Evolutionary conservation across 2,329 filamentous ascomycete genomes (phyloP).

Genomic region (Huntiella decipiens): DNA sequence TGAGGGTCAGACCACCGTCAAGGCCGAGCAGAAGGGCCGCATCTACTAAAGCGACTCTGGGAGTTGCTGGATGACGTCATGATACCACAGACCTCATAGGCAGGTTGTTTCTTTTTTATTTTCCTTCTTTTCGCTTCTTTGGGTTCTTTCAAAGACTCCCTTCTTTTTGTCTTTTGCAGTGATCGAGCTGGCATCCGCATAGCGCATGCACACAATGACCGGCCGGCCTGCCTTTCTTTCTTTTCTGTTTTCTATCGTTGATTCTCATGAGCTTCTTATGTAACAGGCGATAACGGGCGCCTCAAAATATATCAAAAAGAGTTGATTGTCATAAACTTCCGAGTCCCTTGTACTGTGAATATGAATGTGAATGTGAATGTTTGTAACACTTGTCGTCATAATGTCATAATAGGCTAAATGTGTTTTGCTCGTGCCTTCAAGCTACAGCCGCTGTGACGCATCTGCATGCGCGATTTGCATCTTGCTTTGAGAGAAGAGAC

Average conservation of each 20-base stretch:
- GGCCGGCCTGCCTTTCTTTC: conserved; percentile 2
- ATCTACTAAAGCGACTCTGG: conserved; percentile 6
- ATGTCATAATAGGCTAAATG: too few species aligned
- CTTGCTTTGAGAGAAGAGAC: too few species aligned
- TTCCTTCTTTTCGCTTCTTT: not conserved
- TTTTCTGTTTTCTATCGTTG: not conserved
- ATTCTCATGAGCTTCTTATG: not conserved
- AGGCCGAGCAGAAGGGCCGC: conserved; percentile 44
- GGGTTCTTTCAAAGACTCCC: conserved; percentile 6
- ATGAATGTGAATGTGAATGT: not conserved
- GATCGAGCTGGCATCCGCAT: conserved; percentile 8
- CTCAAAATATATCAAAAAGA: conserved; percentile 8
- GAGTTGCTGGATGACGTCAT: not conserved
- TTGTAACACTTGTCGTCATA: too few species aligned
- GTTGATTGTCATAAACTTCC: not conserved
- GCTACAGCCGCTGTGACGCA: too few species aligned
- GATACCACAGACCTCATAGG: not conserved
- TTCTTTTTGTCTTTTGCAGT: conserved; percentile 2
- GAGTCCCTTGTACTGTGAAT: not conserved
- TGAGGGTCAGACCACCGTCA: conserved; percentile 50
- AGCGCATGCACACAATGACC: conserved; percentile 11
- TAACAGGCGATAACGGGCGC: conserved; percentile 10
- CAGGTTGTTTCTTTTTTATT: not conserved
- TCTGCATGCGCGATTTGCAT: too few species aligned
- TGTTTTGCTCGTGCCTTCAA: too few species aligned